These are phyloP conservation scores for Amanita pseudoporphyria DNA, from an alignment of 768 basidiomycete species.

Conservation along the genomic window DNA sequence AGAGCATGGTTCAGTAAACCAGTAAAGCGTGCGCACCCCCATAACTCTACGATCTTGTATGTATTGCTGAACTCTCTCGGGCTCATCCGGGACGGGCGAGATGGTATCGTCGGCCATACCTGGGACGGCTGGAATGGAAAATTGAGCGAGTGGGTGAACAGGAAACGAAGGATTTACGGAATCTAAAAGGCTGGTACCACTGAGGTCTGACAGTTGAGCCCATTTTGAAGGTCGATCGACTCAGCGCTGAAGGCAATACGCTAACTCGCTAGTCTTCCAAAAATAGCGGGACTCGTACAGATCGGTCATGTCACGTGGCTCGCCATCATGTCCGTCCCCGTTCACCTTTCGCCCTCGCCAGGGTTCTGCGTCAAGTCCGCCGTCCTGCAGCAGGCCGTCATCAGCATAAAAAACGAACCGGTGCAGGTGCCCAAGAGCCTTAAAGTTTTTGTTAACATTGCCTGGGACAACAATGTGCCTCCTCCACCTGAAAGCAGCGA, in stretches of 20 bases:
- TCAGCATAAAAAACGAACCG: background rate
- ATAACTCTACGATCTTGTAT: slow-evolving; percentile 77
- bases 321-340: slow-evolving; percentile 14
- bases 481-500: slow-evolving; percentile 55
- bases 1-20: background rate
- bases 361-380: slow-evolving; percentile 67
- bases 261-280: background rate
- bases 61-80: slow-evolving; percentile 54
- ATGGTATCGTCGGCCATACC: slow-evolving; percentile 37
- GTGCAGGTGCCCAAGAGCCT: slow-evolving; percentile 32
- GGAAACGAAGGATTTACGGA: slow-evolving; percentile 21
- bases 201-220: slow-evolving; percentile 26
- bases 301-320: background rate
- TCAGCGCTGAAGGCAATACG: too few relatives aligned
- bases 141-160: slow-evolving; percentile 11
- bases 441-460: slow-evolving; percentile 71
- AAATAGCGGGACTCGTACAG: background rate
- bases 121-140: slow-evolving; percentile 26
- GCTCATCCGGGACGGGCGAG: slow-evolving; percentile 59
- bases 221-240: slow-evolving; percentile 9
- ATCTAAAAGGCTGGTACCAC: slow-evolving; percentile 21
- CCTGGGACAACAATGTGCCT: slow-evolving; percentile 61
- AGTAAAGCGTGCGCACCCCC: slow-evolving; percentile 40
- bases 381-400: slow-evolving; percentile 26
- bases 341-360: slow-evolving; percentile 45